Conservation (phyloP, 139 green algal species). For the Marvania coccoides region DNA sequence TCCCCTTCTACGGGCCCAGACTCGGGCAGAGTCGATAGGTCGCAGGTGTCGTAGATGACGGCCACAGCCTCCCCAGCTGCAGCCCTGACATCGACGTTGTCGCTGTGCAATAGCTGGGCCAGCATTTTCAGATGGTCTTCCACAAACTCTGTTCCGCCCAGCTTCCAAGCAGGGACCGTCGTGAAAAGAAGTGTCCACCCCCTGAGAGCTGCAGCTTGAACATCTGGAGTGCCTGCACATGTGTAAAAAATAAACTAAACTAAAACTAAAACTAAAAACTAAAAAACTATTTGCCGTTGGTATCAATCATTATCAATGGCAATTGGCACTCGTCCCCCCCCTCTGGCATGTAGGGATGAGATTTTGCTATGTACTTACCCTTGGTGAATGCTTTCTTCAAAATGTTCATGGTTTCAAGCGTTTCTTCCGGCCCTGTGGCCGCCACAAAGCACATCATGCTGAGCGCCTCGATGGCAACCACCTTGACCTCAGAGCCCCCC, state of each 20-base stretch:
- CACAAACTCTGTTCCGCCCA: constrained; percentile 15
- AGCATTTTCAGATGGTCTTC: constrained; percentile 33
- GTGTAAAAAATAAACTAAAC: background rate
- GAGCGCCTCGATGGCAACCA: constrained; percentile 41
- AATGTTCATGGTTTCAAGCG: constrained; percentile 31
- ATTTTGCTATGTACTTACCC: constrained; percentile 7
- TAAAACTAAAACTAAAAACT: background rate
- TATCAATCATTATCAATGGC: no score
- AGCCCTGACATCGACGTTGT: constrained; percentile 24
- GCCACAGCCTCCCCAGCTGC: constrained; percentile 59
- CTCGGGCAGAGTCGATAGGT: constrained; percentile 24
- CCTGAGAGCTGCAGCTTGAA: constrained; percentile 35
- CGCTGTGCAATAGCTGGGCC: constrained; percentile 25
- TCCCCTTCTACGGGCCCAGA: background rate
- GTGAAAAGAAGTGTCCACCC: constrained; percentile 63
- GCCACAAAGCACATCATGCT: constrained; percentile 46
- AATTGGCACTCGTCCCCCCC: background rate
- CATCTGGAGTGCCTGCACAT: background rate
- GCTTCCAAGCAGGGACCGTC: constrained; percentile 24
- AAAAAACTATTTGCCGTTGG: background rate
- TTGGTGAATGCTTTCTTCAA: constrained; percentile 33
- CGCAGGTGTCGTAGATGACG: constrained; percentile 42
- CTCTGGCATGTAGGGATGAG: background rate
- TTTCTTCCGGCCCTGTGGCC: constrained; percentile 32
- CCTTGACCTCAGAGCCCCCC: constrained; percentile 8